Conservation (phyloP, 1,284 basidiomycete species). For the Pterulicium gracile region DNA sequence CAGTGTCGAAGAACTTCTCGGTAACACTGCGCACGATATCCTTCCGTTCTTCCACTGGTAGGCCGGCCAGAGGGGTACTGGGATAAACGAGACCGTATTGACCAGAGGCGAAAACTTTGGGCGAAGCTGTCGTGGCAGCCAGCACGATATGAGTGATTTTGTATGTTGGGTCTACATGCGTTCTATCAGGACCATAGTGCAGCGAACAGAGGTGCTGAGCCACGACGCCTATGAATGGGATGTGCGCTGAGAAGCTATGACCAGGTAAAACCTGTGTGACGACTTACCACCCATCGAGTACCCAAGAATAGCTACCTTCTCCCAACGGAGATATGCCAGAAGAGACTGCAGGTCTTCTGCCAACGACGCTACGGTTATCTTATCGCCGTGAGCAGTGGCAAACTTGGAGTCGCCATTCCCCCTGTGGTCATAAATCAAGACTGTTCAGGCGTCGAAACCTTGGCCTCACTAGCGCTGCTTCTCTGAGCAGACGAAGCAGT, state of each 20-base stretch:
- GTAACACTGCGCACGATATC: constrained; percentile 2
- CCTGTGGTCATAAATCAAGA: constrained; percentile 24
- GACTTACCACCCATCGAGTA: constrained; percentile 32
- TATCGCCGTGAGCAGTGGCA: constrained; percentile 19
- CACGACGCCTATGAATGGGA: constrained; percentile 21
- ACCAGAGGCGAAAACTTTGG: constrained; percentile 16
- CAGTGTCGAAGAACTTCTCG: constrained; percentile 9
- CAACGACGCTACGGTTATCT: constrained; percentile 28
- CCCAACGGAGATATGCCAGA: constrained; percentile 25
- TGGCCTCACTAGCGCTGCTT: background rate
- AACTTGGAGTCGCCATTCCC: constrained; percentile 29
- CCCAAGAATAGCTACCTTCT: constrained; percentile 28
- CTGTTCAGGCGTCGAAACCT: constrained; percentile 10
- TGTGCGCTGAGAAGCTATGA: background rate
- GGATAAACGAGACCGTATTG: constrained; percentile 10
- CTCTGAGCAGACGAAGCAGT: background rate
- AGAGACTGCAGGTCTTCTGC: constrained; percentile 31
- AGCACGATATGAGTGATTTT: constrained; percentile 31
- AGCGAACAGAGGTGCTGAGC: constrained; percentile 32
- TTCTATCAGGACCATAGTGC: too few species aligned
- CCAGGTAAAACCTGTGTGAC: too few species aligned
- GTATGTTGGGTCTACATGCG: too few species aligned
- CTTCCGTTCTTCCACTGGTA: constrained; percentile 6
- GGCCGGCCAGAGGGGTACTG: background rate
- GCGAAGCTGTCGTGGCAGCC: constrained; percentile 20